A percentile compares a stretch with the other conserved stretches of the same genome.
Evolutionary conservation across 2,329 filamentous ascomycete genomes (phyloP).

Genomic region (Penicillium sumatraense): DNA sequence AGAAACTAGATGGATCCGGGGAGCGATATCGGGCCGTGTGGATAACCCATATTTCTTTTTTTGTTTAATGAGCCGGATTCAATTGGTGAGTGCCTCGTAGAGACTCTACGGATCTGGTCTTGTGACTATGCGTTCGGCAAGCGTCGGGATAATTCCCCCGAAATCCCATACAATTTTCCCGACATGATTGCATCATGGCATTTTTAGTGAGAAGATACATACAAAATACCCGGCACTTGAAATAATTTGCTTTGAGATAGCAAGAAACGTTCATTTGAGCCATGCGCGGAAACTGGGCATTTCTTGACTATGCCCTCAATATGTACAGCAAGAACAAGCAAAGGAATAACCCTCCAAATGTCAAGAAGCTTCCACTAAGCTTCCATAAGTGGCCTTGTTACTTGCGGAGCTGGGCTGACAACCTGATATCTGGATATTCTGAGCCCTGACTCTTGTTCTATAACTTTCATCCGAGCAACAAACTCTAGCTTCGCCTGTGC

Average conservation of each 20-base stretch:
- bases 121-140: not conserved
- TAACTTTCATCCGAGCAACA: slow-evolving; percentile 6
- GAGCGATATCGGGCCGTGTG: not conserved
- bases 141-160: not conserved
- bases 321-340: not conserved
- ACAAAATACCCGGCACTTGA: not conserved
- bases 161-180: not conserved
- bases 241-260: not conserved
- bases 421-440: slow-evolving; percentile 48
- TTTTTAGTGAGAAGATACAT: not conserved
- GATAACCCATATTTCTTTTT: not conserved
- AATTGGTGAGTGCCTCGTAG: not conserved
- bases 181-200: no score
- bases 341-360: not conserved
- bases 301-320: slow-evolving; percentile 5
- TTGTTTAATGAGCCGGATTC: not conserved
- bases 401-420: slow-evolving; percentile 72
- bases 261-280: not conserved
- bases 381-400: slow-evolving; percentile 3
- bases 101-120: not conserved
- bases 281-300: not conserved
- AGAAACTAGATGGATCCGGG: not conserved
- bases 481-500: not conserved
- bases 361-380: not conserved
- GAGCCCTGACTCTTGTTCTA: not conserved